Conservation (phyloP, 305 asterid genomes). For the Ajuga reptans region DNA sequence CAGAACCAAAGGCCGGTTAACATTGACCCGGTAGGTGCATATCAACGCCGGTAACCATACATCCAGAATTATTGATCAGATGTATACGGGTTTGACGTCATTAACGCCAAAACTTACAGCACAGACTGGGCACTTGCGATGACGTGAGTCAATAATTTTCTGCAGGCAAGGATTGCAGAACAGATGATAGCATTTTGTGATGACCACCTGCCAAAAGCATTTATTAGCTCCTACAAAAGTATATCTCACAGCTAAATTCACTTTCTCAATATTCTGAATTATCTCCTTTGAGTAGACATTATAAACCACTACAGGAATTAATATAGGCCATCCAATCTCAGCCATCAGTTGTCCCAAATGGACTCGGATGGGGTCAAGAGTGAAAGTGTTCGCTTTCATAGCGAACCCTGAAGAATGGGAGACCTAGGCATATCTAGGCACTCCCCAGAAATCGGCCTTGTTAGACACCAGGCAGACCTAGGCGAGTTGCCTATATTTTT, state of each 20-base stretch:
- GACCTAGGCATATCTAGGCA: too few relatives aligned
- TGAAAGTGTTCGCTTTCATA: not conserved
- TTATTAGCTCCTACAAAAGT: slow-evolving; percentile 11
- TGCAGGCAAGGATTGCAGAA: slow-evolving; percentile 88
- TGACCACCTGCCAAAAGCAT: slow-evolving; percentile 63
- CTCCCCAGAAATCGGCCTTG: not conserved
- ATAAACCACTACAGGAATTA: not conserved
- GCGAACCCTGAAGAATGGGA: not conserved
- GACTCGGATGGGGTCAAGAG: too few relatives aligned
- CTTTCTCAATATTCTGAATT: too few relatives aligned
- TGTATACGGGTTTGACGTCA: slow-evolving; percentile 89
- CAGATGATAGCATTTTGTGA: slow-evolving; percentile 91
- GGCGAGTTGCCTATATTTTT: not conserved
- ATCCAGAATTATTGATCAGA: slow-evolving; percentile 37
- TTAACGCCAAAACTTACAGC: slow-evolving; percentile 74
- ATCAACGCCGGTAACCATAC: slow-evolving; percentile 6
- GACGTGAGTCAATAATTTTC: slow-evolving; percentile 62
- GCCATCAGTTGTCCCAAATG: not conserved
- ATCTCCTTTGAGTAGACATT: too few relatives aligned
- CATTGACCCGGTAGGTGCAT: slow-evolving; percentile 11
- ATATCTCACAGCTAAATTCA: not conserved
- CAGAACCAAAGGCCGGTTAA: slow-evolving; percentile 12
- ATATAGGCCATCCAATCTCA: not conserved
- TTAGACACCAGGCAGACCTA: not conserved
- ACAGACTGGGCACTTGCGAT: slow-evolving; percentile 93